Base-by-base conservation (phyloP, 768 basidiomycete species). In the Phlebiopsis flavidoalba region DNA sequence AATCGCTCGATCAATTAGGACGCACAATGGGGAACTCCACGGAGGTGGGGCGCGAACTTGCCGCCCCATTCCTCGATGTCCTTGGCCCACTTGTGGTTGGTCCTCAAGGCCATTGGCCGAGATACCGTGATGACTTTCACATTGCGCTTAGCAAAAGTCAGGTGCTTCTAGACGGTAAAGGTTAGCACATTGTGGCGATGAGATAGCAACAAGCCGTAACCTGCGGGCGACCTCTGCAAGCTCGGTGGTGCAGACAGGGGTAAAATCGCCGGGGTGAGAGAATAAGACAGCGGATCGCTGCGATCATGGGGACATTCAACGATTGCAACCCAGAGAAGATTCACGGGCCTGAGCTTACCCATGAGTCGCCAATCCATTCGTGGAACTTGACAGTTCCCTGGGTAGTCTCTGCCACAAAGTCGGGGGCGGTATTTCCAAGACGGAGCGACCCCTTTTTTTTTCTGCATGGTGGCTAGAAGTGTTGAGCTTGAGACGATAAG, bases 181-280 rank as follows among this genome's bases (percentile, higher is more conserved):
- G 40, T 57, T 35, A 58, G 17, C 50, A 26, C 21, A 10, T n/a
- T 19, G n/a, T 35, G 10, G 43, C 26, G 19, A 7, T 19, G 33
- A 21, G 8, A 14, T 14, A 36, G 4, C 15, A 19, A 43, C 17
- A 5, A 10, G 54, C n/a, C 65, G 50, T 50, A 71, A n/a, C 70
- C 67, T 90, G 64, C 93, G 88, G 53, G 97, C 89, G 48, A 97
- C 95, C 73, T 97, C 96, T 54, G 93, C 95, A 40, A 98, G 88
- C 78, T 98, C 97, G 58, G 97, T 99, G 52, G 97, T 95, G 83
- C 92, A 95, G 56, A 95, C 88, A 53, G 91, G 90, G n/a, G 90
- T 91, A 71, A 93, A 93, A 71, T 93, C 89, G 48, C 89, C 95
- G 0, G 94, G 94, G 74, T 97, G 95, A 33, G 94, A 96, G 84